Conservation (phyloP, 805 yeast genomes). For the Ogataea zsoltii region DNA sequence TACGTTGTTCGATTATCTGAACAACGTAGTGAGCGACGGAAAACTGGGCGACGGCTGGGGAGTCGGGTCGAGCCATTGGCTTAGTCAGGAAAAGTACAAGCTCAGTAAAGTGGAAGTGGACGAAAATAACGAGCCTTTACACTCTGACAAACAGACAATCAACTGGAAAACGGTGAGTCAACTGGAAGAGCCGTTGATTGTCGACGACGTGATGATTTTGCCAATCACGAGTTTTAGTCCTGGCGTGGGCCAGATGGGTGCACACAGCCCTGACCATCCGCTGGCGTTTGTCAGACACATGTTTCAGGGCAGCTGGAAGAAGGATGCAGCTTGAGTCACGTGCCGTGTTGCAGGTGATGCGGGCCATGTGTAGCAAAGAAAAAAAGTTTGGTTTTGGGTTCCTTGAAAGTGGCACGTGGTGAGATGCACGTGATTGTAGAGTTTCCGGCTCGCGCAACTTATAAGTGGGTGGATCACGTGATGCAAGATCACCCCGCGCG, state of each 20-base stretch:
- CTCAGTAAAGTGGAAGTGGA: constrained; percentile 24
- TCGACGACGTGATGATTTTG: constrained; percentile 69
- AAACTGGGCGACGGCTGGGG: constrained; percentile 34
- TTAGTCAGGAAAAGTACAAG: constrained; percentile 21
- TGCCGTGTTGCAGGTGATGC: too few relatives aligned
- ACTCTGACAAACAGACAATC: constrained; percentile 34
- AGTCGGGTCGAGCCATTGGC: constrained; percentile 33
- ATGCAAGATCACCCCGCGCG: too few relatives aligned
- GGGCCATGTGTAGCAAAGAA: too few relatives aligned
- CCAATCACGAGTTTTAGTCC: constrained; percentile 74
- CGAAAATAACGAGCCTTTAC: constrained; percentile 24
- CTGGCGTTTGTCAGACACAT: constrained; percentile 62
- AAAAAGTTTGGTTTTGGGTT: neutral
- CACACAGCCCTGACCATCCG: constrained; percentile 41
- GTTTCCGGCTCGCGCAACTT: too few relatives aligned
- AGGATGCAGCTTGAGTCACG: constrained; percentile 19
- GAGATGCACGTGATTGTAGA: too few relatives aligned
- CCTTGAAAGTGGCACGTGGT: too few relatives aligned
- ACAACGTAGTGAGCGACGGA: constrained; percentile 50
- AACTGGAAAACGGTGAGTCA: constrained; percentile 68
- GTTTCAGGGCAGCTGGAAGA: constrained; percentile 69
- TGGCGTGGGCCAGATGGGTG: constrained; percentile 70
- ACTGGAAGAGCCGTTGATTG: constrained; percentile 50
- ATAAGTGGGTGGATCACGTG: too few relatives aligned
- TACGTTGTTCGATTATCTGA: constrained; percentile 73